Percentiles rank a stretch among this genome's conserved stretches.
Conservation (phyloP, 306 rosid genomes). For the Casuarina cunninghamiana region DNA sequence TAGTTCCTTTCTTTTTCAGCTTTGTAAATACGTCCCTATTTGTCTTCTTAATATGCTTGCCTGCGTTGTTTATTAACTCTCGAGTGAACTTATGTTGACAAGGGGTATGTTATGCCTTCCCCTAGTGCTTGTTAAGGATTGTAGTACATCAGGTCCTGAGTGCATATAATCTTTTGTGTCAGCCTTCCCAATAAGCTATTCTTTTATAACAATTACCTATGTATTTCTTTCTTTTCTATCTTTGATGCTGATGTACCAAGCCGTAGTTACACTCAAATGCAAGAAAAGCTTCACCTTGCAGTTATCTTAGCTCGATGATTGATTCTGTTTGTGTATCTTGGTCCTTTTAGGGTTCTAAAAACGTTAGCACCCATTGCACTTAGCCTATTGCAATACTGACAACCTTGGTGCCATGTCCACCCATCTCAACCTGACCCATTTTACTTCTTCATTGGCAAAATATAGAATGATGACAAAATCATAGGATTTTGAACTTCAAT, state of each 20-base stretch:
- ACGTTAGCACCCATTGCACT: neutral
- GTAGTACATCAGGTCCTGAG: neutral
- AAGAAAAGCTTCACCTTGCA: neutral
- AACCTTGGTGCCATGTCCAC: neutral
- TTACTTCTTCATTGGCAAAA: neutral
- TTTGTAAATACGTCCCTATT: constrained; percentile 17
- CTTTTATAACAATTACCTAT: neutral
- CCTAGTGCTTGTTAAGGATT: neutral
- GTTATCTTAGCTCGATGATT: neutral
- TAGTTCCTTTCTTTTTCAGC: constrained; percentile 7
- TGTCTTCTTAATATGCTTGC: neutral
- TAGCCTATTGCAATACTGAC: neutral
- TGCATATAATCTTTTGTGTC: neutral
- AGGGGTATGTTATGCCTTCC: neutral
- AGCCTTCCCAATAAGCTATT: neutral
- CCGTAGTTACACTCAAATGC: neutral
- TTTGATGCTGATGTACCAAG: neutral
- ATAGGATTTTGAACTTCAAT: neutral
- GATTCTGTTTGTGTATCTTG: neutral
- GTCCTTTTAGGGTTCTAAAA: neutral
- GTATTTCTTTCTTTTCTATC: neutral
- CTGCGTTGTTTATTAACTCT: neutral
- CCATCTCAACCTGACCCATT: neutral
- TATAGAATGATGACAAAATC: neutral
- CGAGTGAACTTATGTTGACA: neutral